Conservation (phyloP, 805 yeast genomes). For the Candida xyloterini region DNA sequence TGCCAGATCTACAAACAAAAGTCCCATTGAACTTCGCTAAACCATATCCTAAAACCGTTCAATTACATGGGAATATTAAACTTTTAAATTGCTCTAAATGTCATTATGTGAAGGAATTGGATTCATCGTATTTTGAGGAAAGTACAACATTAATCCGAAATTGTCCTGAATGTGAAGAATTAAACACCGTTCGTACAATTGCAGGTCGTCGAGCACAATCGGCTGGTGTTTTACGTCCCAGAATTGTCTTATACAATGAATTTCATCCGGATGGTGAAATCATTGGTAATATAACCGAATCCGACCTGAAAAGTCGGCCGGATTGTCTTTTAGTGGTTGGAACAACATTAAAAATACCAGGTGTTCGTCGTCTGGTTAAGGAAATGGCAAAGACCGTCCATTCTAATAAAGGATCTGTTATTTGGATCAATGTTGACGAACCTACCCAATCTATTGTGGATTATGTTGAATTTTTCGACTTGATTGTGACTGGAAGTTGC, state of each 20-base stretch:
- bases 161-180: constrained; percentile 65
- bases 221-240: constrained; percentile 58
- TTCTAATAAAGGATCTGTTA: constrained; percentile 53
- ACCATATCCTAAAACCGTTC: constrained; percentile 56
- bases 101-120: constrained; percentile 51
- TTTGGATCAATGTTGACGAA: constrained; percentile 59
- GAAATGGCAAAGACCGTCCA: constrained; percentile 59
- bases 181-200: constrained; percentile 51
- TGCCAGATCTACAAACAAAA: constrained; percentile 46
- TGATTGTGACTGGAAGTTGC: constrained; percentile 64
- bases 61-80: constrained; percentile 80
- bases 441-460: constrained; percentile 50
- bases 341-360: constrained; percentile 79
- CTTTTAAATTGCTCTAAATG: constrained; percentile 78
- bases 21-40: constrained; percentile 42
- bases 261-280: constrained; percentile 85
- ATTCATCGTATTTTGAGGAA: constrained; percentile 45
- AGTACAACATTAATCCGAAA: constrained; percentile 35
- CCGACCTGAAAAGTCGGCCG: constrained; percentile 62
- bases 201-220: constrained; percentile 68
- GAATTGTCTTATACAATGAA: constrained; percentile 71
- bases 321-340: constrained; percentile 83
- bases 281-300: constrained; percentile 70
- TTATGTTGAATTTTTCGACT: constrained; percentile 51
- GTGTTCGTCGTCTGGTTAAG: constrained; percentile 58